Percentiles rank a stretch among this genome's conserved stretches.
These are phyloP conservation scores for Ustanciosporium gigantosporum DNA, from an alignment of 1,284 basidiomycete genomes.

Conservation along the genomic window DNA sequence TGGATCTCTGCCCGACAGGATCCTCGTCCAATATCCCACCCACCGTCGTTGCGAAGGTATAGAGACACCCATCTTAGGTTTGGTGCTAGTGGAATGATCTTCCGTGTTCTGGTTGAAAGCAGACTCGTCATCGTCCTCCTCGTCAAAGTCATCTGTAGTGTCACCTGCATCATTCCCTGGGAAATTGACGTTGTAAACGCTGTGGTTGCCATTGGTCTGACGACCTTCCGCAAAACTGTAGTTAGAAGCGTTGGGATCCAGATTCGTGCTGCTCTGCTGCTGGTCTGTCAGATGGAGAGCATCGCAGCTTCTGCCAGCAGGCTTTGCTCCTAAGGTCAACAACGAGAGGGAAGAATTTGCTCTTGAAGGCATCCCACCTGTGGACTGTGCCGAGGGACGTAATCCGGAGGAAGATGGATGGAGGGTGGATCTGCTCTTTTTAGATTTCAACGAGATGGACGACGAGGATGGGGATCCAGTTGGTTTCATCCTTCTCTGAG, in stretches of 20 bases:
- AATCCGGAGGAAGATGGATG: no score
- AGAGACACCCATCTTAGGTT: constrained; percentile 44
- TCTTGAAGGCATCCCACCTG: constrained; percentile 21
- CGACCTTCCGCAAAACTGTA: no score
- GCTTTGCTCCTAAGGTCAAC: constrained; percentile 20
- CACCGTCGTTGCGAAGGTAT: constrained; percentile 45
- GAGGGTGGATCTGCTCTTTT: constrained; percentile 2
- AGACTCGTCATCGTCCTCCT: constrained; percentile 9
- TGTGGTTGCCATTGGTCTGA: background rate
- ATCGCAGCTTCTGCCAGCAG: constrained; percentile 30
- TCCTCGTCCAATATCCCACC: constrained; percentile 49
- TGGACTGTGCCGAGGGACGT: constrained; percentile 22
- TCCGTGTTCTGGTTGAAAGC: constrained; percentile 34
- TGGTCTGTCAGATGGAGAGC: constrained; percentile 15
- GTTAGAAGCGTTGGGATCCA: background rate
- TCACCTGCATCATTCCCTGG: no score
- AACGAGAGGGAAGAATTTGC: constrained; percentile 10
- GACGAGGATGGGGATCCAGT: no score
- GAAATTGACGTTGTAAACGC: no score
- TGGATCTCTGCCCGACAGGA: constrained; percentile 37
- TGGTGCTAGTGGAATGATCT: constrained; percentile 12
- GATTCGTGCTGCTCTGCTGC: background rate
- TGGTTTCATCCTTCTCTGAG: constrained; percentile 47
- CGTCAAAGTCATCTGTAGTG: background rate
- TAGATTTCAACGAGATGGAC: background rate